phyloP scores from a whole-genome alignment of 768 basidiomycete genomes.

The Boletus rubescentipes region DNA sequence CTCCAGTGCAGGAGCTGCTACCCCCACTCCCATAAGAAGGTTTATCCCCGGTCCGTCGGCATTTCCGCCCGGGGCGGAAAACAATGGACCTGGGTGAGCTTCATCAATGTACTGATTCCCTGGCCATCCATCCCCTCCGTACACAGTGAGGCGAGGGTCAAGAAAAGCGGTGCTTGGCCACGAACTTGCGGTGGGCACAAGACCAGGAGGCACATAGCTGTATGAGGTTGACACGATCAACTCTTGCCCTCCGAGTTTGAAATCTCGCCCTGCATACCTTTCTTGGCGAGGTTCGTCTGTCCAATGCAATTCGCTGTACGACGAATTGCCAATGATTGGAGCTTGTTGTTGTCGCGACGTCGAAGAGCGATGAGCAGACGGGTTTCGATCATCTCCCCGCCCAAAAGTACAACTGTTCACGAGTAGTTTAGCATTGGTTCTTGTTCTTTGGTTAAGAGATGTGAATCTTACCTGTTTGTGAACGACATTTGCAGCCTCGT shows the following conservation, averaged over 20 bases:
- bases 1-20: not conserved
- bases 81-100: not conserved
- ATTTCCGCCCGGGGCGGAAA: not conserved
- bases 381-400: not conserved
- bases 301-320: not conserved
- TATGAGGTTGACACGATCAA: not conserved
- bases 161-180: not conserved
- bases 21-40: not conserved
- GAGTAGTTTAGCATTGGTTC: not conserved
- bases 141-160: not conserved
- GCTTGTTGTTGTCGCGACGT: conserved; percentile 4
- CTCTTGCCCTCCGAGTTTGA: not conserved
- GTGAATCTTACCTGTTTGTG: conserved; percentile 10
- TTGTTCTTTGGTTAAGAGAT: not conserved
- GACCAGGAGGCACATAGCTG: not conserved
- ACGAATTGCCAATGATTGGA: not conserved
- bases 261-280: conserved; percentile 12
- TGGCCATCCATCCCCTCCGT: not conserved
- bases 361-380: not conserved
- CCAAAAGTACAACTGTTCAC: not conserved
- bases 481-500: conserved; percentile 2
- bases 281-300: not conserved
- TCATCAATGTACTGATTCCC: not conserved
- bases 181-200: not conserved
- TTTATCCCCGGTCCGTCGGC: not conserved